Evolutionary conservation across 2,329 filamentous ascomycete species (phyloP), one percentile per base, ranked within the genome.

Genomic region (Xylaria digitata): DNA sequence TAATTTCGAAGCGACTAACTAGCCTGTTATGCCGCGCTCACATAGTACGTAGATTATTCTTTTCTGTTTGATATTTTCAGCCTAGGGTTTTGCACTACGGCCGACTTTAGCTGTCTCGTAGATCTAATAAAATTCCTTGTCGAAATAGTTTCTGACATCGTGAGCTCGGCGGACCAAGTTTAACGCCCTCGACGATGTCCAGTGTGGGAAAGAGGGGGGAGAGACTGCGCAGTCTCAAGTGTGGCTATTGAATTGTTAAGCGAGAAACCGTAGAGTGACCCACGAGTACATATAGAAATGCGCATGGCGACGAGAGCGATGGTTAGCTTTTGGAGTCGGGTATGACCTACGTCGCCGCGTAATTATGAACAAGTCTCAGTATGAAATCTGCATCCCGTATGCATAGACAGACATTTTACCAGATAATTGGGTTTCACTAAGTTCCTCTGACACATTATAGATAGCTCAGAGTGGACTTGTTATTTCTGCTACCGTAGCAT

Each of bases 401-500:
- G 8, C 21, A 43, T 17, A 6, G 23, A 50, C 6, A 63, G 26
- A 37, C n/a, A 30, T 43, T 11, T 8, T 21, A 40, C 34, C 6
- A 6, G 37, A 43, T 34, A 63, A 37, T 45, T 55, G 43, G 9
- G 42, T 42, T 34, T 40, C 5, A 43, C 19, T 50, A 6, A n/a
- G 2, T 13, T 59, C 43, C 21, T 30, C 21, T 8, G n/a, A 40
- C 34, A 50, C 23, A 23, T 48, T 19, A 48, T 49, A 46, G 26
- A 17, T 37, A 30, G 4, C 19, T 17, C 15, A 21, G 48, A 11
- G 55, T 30, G 43, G 3, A 7, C 42, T 32, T 21, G 23, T 17
- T 30, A n/a, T 52, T 21, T 43, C 63, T 26, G 19, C 26, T 61
- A 26, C 32, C 11, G 17, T 54, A 60, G 19, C 59, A 32, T 55